Base-by-base conservation (phyloP, 805 yeast species). In the Yamadazyma olivae region DNA sequence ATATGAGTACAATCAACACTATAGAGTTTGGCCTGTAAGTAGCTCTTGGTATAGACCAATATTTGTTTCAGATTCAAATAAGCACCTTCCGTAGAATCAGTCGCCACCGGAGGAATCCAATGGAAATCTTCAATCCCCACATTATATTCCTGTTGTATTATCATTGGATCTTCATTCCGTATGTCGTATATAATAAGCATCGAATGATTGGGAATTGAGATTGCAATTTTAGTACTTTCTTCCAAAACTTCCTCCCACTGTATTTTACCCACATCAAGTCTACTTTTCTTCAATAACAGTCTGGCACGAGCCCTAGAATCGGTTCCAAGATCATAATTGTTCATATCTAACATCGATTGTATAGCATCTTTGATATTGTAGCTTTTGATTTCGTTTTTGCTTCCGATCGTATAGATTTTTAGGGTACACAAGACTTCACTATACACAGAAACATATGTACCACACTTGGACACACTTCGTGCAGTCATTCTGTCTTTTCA, bases 1-100 rank as follows among this genome's bases (percentile, higher is more conserved):
- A 61, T 40, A 27, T 55, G 58, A 0, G 64, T 53, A 36, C 66
- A 58, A 38, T 64, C 65, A 3, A 67, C 39, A 1, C 72, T 66
- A 40, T 63, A 67, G 8, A 66, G 48, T 30, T 57, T 59, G 10
- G 53, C 51, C 21, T 55, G 54, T 8, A 67, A 46, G 16, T 46
- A 33, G 17, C 45, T 36, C 19, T 49, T 48, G 8, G 67, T 51
- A 39, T 54, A 64, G 4, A 66, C 44, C 3, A 57, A 53, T 16
- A 67, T 27, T 39, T 67, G 70, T 23, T 53, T 56, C 22, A 57
- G 46, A 40, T 66, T 63, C 12, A 32, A 18, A 43, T 65, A 64
- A 1, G 67, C 65, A 15, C 32, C 47, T 5, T 27, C 35, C 8
- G 30, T 20, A n/a, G 38, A 41, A 6, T 22, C 33, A n/a, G 38